Percentiles rank a stretch among this genome's conserved stretches.
phyloP scores from a whole-genome alignment of 805 yeast genomes.

The Candida ipomoeae region DNA sequence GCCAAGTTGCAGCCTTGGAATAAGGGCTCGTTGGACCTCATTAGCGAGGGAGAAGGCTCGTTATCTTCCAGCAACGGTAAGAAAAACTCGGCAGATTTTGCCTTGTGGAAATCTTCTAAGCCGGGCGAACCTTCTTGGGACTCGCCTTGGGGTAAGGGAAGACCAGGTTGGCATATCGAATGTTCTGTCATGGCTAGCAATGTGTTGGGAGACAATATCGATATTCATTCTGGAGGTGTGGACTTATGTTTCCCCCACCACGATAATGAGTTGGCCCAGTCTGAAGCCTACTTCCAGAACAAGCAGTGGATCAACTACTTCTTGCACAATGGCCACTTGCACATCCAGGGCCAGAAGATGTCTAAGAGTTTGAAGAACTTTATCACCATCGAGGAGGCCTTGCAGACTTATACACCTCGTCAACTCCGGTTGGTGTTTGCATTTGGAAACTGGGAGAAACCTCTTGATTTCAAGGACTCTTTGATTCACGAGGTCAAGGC shows the following conservation, averaged over 20 bases:
- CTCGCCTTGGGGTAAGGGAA: conserved; percentile 94
- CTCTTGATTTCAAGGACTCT: conserved; percentile 85
- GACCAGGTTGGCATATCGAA: conserved; percentile 99
- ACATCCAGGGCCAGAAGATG: conserved; percentile 98
- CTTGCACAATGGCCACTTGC: conserved; percentile 95
- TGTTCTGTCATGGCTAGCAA: conserved; percentile 98
- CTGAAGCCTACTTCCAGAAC: conserved; percentile 87
- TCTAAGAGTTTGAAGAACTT: conserved; percentile 92
- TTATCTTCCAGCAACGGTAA: conserved; percentile 55
- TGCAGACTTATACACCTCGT: conserved; percentile 63
- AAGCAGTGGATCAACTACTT: conserved; percentile 96
- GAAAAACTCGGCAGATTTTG: conserved; percentile 79
- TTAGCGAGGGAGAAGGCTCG: conserved; percentile 94
- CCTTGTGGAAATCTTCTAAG: conserved; percentile 93
- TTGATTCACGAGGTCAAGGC: conserved; percentile 73
- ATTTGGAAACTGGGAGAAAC: conserved; percentile 86
- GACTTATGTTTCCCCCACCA: conserved; percentile 99
- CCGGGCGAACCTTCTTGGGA: conserved; percentile 97
- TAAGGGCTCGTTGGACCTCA: conserved; percentile 78
- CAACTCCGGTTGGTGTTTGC: conserved; percentile 91
- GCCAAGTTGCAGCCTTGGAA: conserved; percentile 99
- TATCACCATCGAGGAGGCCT: conserved; percentile 89
- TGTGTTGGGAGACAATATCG: conserved; percentile 76
- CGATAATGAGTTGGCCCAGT: conserved; percentile 96
- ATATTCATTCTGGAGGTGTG: conserved; percentile 95